Conservation (phyloP, 768 basidiomycete species). For the Tulasnella sp. region DNA sequence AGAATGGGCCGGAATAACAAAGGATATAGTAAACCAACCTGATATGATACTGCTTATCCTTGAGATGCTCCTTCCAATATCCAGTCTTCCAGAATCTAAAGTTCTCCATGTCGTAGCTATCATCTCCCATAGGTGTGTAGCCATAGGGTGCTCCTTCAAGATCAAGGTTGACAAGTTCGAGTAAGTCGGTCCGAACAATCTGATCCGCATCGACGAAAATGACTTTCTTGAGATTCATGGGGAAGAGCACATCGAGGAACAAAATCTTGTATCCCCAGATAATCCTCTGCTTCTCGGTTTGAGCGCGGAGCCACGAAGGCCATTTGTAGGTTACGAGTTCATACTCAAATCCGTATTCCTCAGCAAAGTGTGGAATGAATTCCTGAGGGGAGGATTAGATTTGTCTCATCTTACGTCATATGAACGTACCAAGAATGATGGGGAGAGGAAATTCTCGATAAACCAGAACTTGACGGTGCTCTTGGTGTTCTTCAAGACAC, state of each 20-base stretch:
- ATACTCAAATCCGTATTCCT: conserved; percentile 87
- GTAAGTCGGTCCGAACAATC: conserved; percentile 91
- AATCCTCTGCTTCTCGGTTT: conserved; percentile 94
- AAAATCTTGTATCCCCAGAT: conserved; percentile 99
- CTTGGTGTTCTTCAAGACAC: conserved; percentile 86
- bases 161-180: conserved; percentile 88
- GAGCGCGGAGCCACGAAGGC: conserved; percentile 95
- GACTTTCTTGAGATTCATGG: conserved; percentile 97
- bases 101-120: conserved; percentile 89
- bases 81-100: conserved; percentile 99
- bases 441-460: conserved; percentile 97
- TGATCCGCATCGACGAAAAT: conserved; percentile 98
- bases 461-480: conserved; percentile 99
- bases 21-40: conserved; percentile 36
- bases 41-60: conserved; percentile 85
- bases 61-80: conserved; percentile 82
- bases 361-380: conserved; percentile 86
- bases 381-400: conserved; percentile 37
- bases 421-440: conserved; percentile 71
- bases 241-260: conserved; percentile 97
- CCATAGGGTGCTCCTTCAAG: conserved; percentile 88
- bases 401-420: background rate
- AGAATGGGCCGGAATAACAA: background rate
- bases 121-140: conserved; percentile 95
- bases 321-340: conserved; percentile 98